These are phyloP conservation scores for Lepiota brunneoincarnata DNA, from an alignment of 768 basidiomycete species.

Conservation along the genomic window DNA sequence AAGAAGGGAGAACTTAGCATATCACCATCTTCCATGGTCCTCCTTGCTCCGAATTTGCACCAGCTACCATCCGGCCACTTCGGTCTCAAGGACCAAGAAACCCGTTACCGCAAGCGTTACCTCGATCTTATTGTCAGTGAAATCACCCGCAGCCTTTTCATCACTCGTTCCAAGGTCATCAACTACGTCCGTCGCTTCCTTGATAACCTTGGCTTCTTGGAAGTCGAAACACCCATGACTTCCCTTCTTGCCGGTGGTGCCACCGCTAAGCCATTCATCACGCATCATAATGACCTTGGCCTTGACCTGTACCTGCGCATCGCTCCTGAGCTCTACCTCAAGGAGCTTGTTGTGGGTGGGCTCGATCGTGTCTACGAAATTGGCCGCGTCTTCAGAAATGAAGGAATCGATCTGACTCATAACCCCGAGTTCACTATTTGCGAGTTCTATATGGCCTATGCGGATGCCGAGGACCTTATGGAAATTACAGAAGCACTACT, in stretches of 20 bases:
- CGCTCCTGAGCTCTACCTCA: conserved; percentile 97
- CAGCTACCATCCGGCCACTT: conserved; percentile 91
- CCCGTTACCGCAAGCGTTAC: conserved; percentile 97
- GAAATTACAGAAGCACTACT: conserved; percentile 91
- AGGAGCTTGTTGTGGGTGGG: conserved; percentile 95
- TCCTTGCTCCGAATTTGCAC: conserved; percentile 95
- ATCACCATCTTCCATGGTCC: conserved; percentile 72
- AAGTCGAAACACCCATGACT: conserved; percentile 99
- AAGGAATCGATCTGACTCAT: conserved; percentile 98
- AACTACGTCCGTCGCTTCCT: conserved; percentile 92
- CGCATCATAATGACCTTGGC: conserved; percentile 97
- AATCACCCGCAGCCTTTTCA: conserved; percentile 84
- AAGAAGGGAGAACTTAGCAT: conserved; percentile 96
- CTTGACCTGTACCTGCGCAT: conserved; percentile 96
- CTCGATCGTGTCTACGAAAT: conserved; percentile 98
- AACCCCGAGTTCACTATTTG: conserved; percentile 99
- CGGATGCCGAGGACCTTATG: conserved; percentile 99
- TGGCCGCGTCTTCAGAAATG: conserved; percentile 96
- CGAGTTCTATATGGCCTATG: conserved; percentile 99
- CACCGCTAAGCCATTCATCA: conserved; percentile 97
- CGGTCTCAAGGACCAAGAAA: conserved; percentile 96
- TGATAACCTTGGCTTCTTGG: conserved; percentile 90
- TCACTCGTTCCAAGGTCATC: conserved; percentile 85
- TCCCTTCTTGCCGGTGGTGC: conserved; percentile 96
- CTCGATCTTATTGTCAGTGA: conserved; percentile 96